Base-by-base conservation (phyloP, 306 rosid species). In the Pterocarpus santalinus region DNA sequence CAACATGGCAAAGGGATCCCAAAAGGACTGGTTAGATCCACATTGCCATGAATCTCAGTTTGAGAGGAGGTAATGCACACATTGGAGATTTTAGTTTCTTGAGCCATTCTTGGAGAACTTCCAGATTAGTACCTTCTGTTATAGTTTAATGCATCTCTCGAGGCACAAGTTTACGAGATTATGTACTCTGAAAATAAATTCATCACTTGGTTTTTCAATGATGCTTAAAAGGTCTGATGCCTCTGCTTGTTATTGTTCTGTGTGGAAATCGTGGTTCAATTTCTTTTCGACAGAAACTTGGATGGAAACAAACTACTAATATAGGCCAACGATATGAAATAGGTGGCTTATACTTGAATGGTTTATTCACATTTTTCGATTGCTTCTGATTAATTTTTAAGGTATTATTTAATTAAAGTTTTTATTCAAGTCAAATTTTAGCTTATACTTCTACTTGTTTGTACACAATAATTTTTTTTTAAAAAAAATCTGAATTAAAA, bases 11-110 rank as follows among this genome's bases (percentile, higher is more conserved):
- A 92, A 86, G 84, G 90, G 86, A 79, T 68, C 95, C 79, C 33
- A 86, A 2, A 90, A 90, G 87, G 99, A 90, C 33, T 96, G 99
- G 99, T 89, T 96, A 57, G 98, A 96, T 82, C 95, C 97, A 34
- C 98, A 96, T 88, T 96, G 98, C 85, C 97, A 88, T 52, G 98
- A 93, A 90, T 76, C 99, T 71, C 79, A 90, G 15, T 93, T 92
- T 73, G 97, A 96, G 84, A 96, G 89, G 84, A 77, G 94, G 90
- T 77, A 36, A 85, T 61, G 85, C 69, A 58, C 78, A 78, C 80
- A 84, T 64, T 57, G 80, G 35, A 81, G 74, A 61, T 63, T 55
- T 53, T 17, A 61, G 77, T 69, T 63, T 80, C 77, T 61, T 1
- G 39, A 67, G 76, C 64, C 77, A 44, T 49, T 77, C 67, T 77